Percentiles rank a stretch among this genome's conserved stretches.
Conservation (phyloP, 225 moss, liverwort and hornwort genomes). For the Neckera pumila region DNA sequence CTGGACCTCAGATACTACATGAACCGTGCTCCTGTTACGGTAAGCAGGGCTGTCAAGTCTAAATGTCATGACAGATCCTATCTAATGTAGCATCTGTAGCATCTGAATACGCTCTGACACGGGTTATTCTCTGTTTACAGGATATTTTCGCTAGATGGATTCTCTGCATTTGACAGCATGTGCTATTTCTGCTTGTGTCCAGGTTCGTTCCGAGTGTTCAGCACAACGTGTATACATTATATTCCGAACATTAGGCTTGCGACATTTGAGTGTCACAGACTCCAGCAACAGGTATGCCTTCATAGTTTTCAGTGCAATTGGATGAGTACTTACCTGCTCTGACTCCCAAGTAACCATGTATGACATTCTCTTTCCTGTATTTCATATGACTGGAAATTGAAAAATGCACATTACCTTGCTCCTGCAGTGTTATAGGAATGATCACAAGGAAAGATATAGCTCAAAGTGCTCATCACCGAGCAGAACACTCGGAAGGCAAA, state of each 20-base stretch:
- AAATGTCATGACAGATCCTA: background rate
- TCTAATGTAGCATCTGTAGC: background rate
- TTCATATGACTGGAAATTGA: background rate
- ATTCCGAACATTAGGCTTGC: slow-evolving; percentile 67
- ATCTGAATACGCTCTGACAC: background rate
- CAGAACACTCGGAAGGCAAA: slow-evolving; percentile 22
- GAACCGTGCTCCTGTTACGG: slow-evolving; percentile 81
- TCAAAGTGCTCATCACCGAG: slow-evolving; percentile 21
- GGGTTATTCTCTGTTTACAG: background rate
- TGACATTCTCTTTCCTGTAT: background rate
- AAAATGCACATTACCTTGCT: background rate
- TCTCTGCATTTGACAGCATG: background rate
- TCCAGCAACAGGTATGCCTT: slow-evolving; percentile 47
- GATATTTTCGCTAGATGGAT: background rate
- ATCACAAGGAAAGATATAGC: slow-evolving; percentile 73
- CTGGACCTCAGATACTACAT: slow-evolving; percentile 72
- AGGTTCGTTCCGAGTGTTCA: slow-evolving; percentile 81
- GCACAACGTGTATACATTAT: slow-evolving; percentile 72
- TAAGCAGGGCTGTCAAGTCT: slow-evolving; percentile 5
- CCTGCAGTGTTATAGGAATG: slow-evolving; percentile 77
- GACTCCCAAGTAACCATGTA: background rate
- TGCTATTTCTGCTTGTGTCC: slow-evolving; percentile 1
- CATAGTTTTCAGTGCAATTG: background rate
- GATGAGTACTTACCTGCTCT: background rate
- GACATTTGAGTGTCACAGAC: slow-evolving; percentile 77